Base-by-base conservation (phyloP, 805 yeast genomes). In the Clavispora asparagi region DNA sequence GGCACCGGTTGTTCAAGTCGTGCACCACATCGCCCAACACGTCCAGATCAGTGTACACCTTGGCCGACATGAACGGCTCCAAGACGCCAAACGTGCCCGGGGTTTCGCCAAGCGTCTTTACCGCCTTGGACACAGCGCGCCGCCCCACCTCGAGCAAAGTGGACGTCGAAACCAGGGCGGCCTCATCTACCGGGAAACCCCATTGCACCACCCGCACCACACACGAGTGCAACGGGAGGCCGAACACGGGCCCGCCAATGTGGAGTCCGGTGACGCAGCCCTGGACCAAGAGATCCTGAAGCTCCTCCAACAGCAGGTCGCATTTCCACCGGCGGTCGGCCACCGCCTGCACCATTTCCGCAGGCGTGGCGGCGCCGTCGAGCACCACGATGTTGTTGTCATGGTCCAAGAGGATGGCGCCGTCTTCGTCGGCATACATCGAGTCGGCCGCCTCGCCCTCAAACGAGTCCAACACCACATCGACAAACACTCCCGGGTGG, bases 61-160 rank as follows among this genome's bases (percentile, higher is more conserved):
- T 72, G 5, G 90, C 83, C 31, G 77, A 73, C 97, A 94, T 92
- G 27, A 86, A 73, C 0, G 99, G 99, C 64, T 94, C 98, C 63
- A 92, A 70, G 1, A 91, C 63, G 1, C 83, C 75, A 59, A 78
- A 80, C 1, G 63, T 53, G 0, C 50, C 47, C 5, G 40, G 42
- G 5, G 44, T 47, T 3, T 60, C 64, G 28, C 51, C 36, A n/a
- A 54, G 31, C 11, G 53, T 51, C n/a, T 43, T 40, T 10, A 71
- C 55, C n/a, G 55, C 59, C 26, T 53, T 52, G 2, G 52, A 7
- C 6, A 70, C 57, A 0, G 62, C 74, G 40, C 73, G 67, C 44
- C 75, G 61, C 7, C 76, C 73, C 7, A 75, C 74, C 17, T 67
- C 71, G 12, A 78, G 65, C 9, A 81, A 54, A 2, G 66, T 70